Conservation (phyloP, 1,139 yeast genomes). For the Pichia terricola region DNA sequence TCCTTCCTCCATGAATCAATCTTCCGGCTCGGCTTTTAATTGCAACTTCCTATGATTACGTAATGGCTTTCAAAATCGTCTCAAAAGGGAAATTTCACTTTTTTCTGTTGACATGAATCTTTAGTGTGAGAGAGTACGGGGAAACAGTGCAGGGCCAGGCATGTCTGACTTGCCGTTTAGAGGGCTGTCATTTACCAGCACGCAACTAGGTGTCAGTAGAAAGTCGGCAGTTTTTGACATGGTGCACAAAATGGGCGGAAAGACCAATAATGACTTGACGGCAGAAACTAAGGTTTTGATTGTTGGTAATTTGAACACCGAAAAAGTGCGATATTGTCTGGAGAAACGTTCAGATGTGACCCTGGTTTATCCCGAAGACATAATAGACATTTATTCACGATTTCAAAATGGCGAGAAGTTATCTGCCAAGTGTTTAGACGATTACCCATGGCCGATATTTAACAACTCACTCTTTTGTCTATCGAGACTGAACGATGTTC, state of each 20-base stretch:
- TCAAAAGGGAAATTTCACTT: too few species aligned
- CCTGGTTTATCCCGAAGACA: slow-evolving; percentile 40
- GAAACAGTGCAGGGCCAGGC: too few species aligned
- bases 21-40: too few species aligned
- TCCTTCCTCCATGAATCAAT: too few species aligned
- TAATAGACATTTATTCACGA: slow-evolving; percentile 32
- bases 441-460: slow-evolving; percentile 17
- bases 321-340: slow-evolving; percentile 59
- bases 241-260: slow-evolving; percentile 55
- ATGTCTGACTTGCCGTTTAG: too few species aligned
- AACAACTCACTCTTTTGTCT: slow-evolving; percentile 23
- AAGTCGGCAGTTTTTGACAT: slow-evolving; percentile 23
- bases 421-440: slow-evolving; percentile 15
- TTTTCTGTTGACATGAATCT: too few species aligned
- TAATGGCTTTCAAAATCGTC: too few species aligned
- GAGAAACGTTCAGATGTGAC: slow-evolving; percentile 48
- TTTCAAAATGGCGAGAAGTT: slow-evolving; percentile 5
- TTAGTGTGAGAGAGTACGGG: too few species aligned
- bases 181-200: too few species aligned
- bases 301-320: slow-evolving; percentile 59
- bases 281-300: slow-evolving; percentile 57
- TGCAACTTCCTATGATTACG: too few species aligned
- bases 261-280: slow-evolving; percentile 49
- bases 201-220: too few species aligned
- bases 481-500: slow-evolving; percentile 18